phyloP scores from a whole-genome alignment of 352 stramenopile genomes.

The Globisporangium spinosum region DNA sequence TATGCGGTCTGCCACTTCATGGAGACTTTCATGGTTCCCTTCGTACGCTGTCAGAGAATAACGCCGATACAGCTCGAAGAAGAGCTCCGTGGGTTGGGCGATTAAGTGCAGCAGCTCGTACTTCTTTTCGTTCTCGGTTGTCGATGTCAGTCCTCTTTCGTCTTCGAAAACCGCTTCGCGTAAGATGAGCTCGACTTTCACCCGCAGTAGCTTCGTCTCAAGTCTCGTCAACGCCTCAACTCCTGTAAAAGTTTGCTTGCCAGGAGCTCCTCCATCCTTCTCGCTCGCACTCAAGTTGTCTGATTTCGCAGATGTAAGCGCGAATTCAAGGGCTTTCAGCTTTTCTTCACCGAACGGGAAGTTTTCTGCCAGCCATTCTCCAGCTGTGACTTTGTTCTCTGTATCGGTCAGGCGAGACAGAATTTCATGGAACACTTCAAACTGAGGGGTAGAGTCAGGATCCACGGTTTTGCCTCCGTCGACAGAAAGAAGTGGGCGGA shows the following conservation, averaged over 20 bases:
- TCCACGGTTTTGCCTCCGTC: background rate
- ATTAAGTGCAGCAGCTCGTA: constrained; percentile 30
- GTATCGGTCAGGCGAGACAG: constrained; percentile 28
- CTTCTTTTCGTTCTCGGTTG: constrained; percentile 16
- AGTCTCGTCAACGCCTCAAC: constrained; percentile 29
- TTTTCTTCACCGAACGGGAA: constrained; percentile 40
- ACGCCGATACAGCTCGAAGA: constrained; percentile 40
- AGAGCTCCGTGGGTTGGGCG: constrained; percentile 32
- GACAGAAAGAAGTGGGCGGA: background rate
- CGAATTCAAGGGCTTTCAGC: constrained; percentile 43
- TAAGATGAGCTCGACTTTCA: constrained; percentile 38
- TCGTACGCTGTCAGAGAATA: constrained; percentile 36
- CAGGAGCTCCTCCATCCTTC: constrained; percentile 7
- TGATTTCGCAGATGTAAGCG: constrained; percentile 17
- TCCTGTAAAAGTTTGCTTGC: constrained; percentile 35
- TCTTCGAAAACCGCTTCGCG: constrained; percentile 19
- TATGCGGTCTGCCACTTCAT: constrained; percentile 30
- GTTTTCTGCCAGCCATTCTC: constrained; percentile 51
- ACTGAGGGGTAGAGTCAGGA: constrained; percentile 3
- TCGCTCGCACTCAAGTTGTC: constrained; percentile 10
- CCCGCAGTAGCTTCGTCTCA: constrained; percentile 36
- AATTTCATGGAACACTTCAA: constrained; percentile 33
- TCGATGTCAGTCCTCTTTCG: constrained; percentile 13
- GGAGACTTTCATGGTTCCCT: constrained; percentile 23
- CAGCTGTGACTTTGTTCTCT: constrained; percentile 43